Evolutionary conservation across 192 early-diverging fungal species (phyloP).

Genomic region (Gigaspora rosea): DNA sequence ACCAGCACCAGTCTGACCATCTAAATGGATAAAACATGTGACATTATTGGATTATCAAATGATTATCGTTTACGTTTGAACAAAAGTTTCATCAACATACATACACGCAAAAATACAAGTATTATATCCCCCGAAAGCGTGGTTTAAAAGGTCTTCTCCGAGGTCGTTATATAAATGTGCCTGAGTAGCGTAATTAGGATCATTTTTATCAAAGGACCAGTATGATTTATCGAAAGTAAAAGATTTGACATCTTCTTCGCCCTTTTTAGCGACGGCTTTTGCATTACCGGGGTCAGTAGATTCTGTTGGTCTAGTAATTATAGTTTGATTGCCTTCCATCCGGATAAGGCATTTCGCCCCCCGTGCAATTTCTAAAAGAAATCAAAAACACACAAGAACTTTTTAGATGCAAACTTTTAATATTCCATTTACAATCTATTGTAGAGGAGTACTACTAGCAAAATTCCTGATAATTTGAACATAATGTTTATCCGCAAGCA

Average conservation of each 20-base stretch:
- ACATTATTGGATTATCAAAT: background rate
- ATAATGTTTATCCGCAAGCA: too few species aligned
- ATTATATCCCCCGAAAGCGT: conserved; percentile 90
- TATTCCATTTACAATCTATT: background rate
- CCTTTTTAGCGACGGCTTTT: conserved; percentile 35
- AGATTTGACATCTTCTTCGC: conserved; percentile 51
- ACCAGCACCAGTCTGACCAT: conserved; percentile 82
- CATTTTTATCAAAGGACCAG: conserved; percentile 74
- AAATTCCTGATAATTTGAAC: background rate
- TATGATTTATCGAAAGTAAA: conserved; percentile 92
- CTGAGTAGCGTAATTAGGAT: conserved; percentile 71
- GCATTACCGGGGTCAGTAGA: conserved; percentile 37
- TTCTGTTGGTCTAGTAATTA: conserved; percentile 51
- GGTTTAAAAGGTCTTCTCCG: conserved; percentile 76
- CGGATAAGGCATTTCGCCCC: conserved; percentile 67
- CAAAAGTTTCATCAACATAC: conserved; percentile 29
- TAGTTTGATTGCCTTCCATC: conserved; percentile 75
- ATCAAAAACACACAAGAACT: background rate
- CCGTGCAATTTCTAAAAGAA: conserved; percentile 55
- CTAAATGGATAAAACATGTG: conserved; percentile 34
- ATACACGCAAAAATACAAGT: conserved; percentile 92
- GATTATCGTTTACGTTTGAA: background rate
- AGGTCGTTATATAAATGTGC: conserved; percentile 73
- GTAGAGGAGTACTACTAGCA: background rate
- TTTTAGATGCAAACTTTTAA: too few species aligned